Base-by-base conservation (phyloP, 2,329 filamentous ascomycete species). In the Aspergillus japonicus region DNA sequence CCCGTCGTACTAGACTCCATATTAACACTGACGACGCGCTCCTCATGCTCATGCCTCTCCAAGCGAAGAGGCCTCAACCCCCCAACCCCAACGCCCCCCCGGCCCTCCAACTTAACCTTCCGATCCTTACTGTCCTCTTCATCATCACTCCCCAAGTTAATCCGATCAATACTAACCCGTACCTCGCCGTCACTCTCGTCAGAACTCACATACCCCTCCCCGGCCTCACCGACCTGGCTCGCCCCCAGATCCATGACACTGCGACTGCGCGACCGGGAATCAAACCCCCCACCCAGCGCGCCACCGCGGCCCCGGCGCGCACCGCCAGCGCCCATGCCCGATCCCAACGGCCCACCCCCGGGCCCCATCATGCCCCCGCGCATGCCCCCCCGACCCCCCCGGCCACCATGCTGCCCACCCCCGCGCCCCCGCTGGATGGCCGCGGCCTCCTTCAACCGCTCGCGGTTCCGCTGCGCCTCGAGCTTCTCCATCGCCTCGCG, bases 131-230 rank as follows among this genome's bases (percentile, higher is more conserved):
- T 2, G 26, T 57, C 57, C 35, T 75, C 72, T 50, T 81, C 79
- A 31, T 84, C 83, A 58, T 85, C 81, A 52, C 81, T 84, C 12
- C 83, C 79, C 12, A 87, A 69, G 62, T 81, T 81, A 62, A 86
- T 82, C n/a, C 79, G 72, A 63, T 88, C 85, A 57, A 88, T 84
- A 62, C 85, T 81, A 56, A 81, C 75, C 55, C 81, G 77, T 47
- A 78, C 75, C 24, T 75, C 79, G 24, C 75, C 72, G 47, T 79
- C 76, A 31, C 73, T 73, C 52, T 82, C 83, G 57, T 85, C 82
- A 47, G 68, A 75, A 29, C 74, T 78, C 42, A 71, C 66, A 61
- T 74, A 70, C n/a, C 69, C 64, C 54, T 66, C 62, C 5, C 54
- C 66, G 29, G 56, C 61, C 14, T 62, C 64, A 47, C 66, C 60